phyloP scores from a whole-genome alignment of 306 rosid genomes.

The Lupinus albus region DNA sequence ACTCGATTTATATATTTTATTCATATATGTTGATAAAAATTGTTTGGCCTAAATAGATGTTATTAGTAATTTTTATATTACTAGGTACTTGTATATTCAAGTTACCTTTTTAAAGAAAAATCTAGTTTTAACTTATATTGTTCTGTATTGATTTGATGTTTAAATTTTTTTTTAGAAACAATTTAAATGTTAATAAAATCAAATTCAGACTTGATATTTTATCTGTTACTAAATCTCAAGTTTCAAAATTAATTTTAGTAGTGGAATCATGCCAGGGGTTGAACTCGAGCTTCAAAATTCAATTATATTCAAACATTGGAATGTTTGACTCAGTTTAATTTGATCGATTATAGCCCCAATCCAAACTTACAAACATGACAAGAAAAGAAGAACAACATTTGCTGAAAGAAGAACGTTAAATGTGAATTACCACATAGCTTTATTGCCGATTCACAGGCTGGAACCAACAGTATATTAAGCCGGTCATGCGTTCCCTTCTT shows the following conservation, averaged over 20 bases:
- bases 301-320: slow-evolving; percentile 2
- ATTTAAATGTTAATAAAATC: background rate
- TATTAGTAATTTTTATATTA: too few relatives aligned
- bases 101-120: background rate
- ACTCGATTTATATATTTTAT: background rate
- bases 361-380: slow-evolving; percentile 7
- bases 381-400: background rate
- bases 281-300: slow-evolving; percentile 1
- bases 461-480: slow-evolving; percentile 59
- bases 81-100: background rate
- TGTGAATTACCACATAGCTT: slow-evolving; percentile 68
- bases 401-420: slow-evolving; percentile 1
- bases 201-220: background rate
- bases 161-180: background rate
- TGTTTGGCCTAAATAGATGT: background rate
- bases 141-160: background rate
- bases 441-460: slow-evolving; percentile 79
- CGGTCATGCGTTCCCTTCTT: slow-evolving; percentile 52
- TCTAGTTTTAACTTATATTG: background rate
- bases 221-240: background rate
- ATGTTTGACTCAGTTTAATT: slow-evolving; percentile 12
- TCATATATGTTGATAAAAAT: background rate
- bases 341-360: slow-evolving; percentile 17
- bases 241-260: background rate
- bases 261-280: background rate